Evolutionary conservation across 2,329 filamentous ascomycete species (phyloP), one percentile per base, ranked within the genome.

Genomic region (Epichloe festucae): DNA sequence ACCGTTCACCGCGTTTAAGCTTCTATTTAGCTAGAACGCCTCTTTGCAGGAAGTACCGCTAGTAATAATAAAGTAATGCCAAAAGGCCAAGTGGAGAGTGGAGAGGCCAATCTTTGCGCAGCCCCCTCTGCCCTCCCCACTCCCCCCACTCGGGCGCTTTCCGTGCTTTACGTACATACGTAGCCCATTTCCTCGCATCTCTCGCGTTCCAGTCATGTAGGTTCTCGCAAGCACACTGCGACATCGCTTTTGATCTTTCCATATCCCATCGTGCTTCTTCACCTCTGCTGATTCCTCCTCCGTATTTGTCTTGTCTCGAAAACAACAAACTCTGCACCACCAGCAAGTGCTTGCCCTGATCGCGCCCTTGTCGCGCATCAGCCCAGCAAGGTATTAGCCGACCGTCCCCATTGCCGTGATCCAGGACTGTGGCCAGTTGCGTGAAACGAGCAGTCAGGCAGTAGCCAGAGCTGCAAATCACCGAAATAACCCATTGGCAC

Each of bases 11-110:
- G 21, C 38, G 19, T 45, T 46, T 46, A 55, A 55, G 52, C 54
- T 55, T 55, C 45, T 49, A 55, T 55, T 55, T 52, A 50, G 46
- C 52, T 55, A 31, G 27, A 31, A 31, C 27, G 27, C 27, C 27
- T 31, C 27, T 31, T 8, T 8, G 7, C 27, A 10, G 27, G 27
- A 31, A 10, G 27, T 31, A 31, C 27, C 27, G 27, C 27, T 8
- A 27, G 7, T 27, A 1, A 8, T 7, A 27, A 21, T 4, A 23
- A 19, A 3, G 19, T 21, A 21, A 27, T 31, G 27, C 27, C 27
- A 31, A 31, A 31, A 31, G 27, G 27, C 27, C 27, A 31, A 31
- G 27, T 31, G 27, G 40, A 4, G 23, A 27, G 8, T 27, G 2
- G 7, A 31, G 27, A 31, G 7, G 27, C 27, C 27, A 31, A 10